Percentiles rank a stretch among this genome's conserved stretches.
Evolutionary conservation across 257 asterid species (phyloP).

Genomic region (Buddleja alternifolia): DNA sequence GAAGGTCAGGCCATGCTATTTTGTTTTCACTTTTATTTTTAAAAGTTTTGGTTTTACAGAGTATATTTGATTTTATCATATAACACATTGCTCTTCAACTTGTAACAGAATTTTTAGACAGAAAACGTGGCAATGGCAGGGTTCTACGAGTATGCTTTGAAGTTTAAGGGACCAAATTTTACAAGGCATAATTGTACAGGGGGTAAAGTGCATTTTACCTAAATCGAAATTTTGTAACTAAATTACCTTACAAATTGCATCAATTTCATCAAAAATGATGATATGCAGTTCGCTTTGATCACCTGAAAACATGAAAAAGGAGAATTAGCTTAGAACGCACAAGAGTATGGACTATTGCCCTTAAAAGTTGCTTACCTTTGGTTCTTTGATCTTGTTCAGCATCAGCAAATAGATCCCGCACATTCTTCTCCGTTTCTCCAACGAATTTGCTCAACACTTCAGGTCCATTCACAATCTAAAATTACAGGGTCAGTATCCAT

Average conservation of each 20-base stretch:
- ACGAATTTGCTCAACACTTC: slow-evolving; percentile 96
- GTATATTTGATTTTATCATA: too few species aligned
- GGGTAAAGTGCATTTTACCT: not conserved
- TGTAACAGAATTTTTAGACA: too few species aligned
- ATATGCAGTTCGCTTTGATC: slow-evolving; percentile 97
- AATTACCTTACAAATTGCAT: slow-evolving; percentile 98
- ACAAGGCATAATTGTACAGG: slow-evolving; percentile 7
- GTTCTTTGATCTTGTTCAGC: slow-evolving; percentile 97
- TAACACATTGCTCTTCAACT: too few species aligned
- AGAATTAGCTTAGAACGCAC: slow-evolving; percentile 29
- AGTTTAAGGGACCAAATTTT: slow-evolving; percentile 6
- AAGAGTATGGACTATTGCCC: slow-evolving; percentile 8
- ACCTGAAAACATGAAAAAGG: slow-evolving; percentile 61
- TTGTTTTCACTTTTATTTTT: too few species aligned
- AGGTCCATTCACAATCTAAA: slow-evolving; percentile 97
- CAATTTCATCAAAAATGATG: slow-evolving; percentile 98
- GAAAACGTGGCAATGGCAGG: too few species aligned
- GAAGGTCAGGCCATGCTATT: too few species aligned
- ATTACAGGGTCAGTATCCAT: slow-evolving; percentile 29
- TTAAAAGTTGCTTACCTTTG: slow-evolving; percentile 54
- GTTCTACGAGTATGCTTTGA: too few species aligned
- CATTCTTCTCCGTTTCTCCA: slow-evolving; percentile 99
- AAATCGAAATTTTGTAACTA: slow-evolving; percentile 20
- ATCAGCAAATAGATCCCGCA: slow-evolving; percentile 97
- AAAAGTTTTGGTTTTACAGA: too few species aligned